Base-by-base conservation (phyloP, 352 stramenopile species). In the Pythium apleroticum region DNA sequence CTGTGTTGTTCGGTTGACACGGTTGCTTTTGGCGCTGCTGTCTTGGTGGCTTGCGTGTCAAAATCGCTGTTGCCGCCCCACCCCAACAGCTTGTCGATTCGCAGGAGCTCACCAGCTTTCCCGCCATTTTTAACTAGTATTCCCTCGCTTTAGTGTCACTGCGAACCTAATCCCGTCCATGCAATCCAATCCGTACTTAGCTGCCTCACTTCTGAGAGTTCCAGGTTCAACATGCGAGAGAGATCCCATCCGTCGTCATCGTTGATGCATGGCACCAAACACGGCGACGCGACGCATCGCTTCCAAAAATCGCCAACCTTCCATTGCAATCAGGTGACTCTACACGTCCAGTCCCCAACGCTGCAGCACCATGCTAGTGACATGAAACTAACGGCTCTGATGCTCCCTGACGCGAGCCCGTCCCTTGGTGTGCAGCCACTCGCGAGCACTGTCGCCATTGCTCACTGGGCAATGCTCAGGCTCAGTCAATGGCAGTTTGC, bases 51-150 rank as follows among this genome's bases (percentile, higher is more conserved):
- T 25, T 24, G 43, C 43, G n/a, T 50, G 43, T 50, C n/a, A 50
- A 50, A 50, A 50, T 50, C 3, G 43, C n/a, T 8, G 43, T 50
- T 20, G 43, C 9, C 22, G 19, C 39, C 3, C 43, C 43, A 50
- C 19, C 22, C n/a, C n/a, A 50, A 4, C 43, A 28, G 8, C 20
- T 0, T 28, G 43, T 24, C 20, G 28, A 12, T 6, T 27, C n/a
- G n/a, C 41, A 8, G 8, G n/a, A 48, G 39, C 39, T 22, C 39
- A 10, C 10, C 10, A 19, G 30, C 3, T 49, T 55, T 66, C 60
- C 60, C 60, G 60, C 60, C 50, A 60, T 55, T 66, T 66, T 59
- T 37, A 37, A 12, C 15, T 15, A 10, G 5, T 3, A 20, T 50
- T 60, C 52, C 50, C 45, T 35, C 52, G 52, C 60, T 60, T 39